A percentile compares a stretch with the other conserved stretches of the same genome.
These are phyloP conservation scores for Boeremia exigua DNA, from an alignment of 2,329 filamentous ascomycete genomes.

Conservation along the genomic window DNA sequence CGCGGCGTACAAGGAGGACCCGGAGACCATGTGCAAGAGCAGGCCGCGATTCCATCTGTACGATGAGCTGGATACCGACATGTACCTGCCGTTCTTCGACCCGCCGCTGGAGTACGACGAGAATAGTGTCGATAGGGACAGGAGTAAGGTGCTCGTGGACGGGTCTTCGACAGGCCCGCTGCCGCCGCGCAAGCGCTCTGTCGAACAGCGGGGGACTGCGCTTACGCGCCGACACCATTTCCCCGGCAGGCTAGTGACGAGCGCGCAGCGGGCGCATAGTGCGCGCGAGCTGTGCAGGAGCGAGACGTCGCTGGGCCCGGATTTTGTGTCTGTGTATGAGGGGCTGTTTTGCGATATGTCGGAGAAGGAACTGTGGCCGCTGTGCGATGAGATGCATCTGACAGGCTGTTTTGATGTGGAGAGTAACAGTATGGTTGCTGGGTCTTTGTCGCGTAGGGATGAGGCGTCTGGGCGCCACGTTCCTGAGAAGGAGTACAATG, in stretches of 20 bases:
- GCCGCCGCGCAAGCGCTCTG: not conserved
- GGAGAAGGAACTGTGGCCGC: slow-evolving; percentile 29
- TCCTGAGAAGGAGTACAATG: slow-evolving; percentile 7
- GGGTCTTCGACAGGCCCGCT: not conserved
- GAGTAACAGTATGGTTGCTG: slow-evolving; percentile 9
- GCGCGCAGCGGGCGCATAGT: slow-evolving; percentile 33
- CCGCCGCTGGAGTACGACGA: slow-evolving; percentile 31
- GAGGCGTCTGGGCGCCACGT: slow-evolving; percentile 8
- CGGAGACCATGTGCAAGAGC: slow-evolving; percentile 19
- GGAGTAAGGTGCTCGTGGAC: slow-evolving; percentile 5
- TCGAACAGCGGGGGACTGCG: not conserved
- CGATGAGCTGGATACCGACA: slow-evolving; percentile 26
- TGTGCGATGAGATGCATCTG: slow-evolving; percentile 25
- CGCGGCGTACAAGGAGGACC: slow-evolving; percentile 7
- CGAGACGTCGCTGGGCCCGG: slow-evolving; percentile 37
- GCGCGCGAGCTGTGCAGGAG: slow-evolving; percentile 39
- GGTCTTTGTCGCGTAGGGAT: slow-evolving; percentile 4
- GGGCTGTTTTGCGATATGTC: slow-evolving; percentile 45
- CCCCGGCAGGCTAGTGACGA: slow-evolving; percentile 9
- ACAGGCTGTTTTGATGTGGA: slow-evolving; percentile 11
- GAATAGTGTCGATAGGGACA: slow-evolving; percentile 21
- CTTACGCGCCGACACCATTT: slow-evolving; percentile 14
- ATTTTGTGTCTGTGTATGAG: slow-evolving; percentile 41
- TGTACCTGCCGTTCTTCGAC: slow-evolving; percentile 32
- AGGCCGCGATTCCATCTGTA: slow-evolving; percentile 25